Evolutionary conservation across 2,329 filamentous ascomycete species (phyloP), one percentile per base, ranked within the genome.

Genomic region (Immersiporthe knoxdaviesiana): DNA sequence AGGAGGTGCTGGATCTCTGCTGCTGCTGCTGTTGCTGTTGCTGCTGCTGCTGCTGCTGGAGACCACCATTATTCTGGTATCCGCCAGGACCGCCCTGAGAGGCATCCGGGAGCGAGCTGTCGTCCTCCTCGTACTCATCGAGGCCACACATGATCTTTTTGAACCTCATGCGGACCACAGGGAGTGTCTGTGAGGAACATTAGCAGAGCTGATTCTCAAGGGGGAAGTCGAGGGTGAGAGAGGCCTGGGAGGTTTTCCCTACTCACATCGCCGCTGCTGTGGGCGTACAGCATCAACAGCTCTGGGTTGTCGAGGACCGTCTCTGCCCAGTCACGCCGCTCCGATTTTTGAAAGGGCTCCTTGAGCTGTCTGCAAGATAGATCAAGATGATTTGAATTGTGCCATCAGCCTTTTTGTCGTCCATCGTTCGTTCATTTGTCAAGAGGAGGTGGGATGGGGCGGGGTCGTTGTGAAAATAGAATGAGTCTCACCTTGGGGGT

Each of bases 251-350:
- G 44, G 16, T n/a, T 41, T 27, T 44, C 39, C 27, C 50, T 11
- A 81, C 85, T 73, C 75, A 90, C 88, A 73, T 88, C 84, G 41
- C 82, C 81, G 39, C 81, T 81, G 72, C 83, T 83, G 72, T 85
- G 82, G 2, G 88, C 85, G 56, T 87, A 83, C 80, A 87, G 88
- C 81, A 88, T 86, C 62, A 90, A 78, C 68, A 86, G 78, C 74
- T 90, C 87, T 0, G 87, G 87, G 35, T 77, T 83, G 72, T 87
- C 85, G 2, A 90, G 81, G 52, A 89, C 82, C 14, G 83, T 79
- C 27, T 84, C 79, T 16, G 88, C 88, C 71, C 83, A 81, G 59
- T 83, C 80, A 18, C 83, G 82, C 4, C 79, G 78, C 71, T 87
- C 83, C 4, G 76, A 73, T 18, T 78, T 77, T 62, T 78, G 78